These are phyloP conservation scores for Chytriomyces hyalinus DNA, from an alignment of 192 early-diverging fungal species.

Conservation along the genomic window DNA sequence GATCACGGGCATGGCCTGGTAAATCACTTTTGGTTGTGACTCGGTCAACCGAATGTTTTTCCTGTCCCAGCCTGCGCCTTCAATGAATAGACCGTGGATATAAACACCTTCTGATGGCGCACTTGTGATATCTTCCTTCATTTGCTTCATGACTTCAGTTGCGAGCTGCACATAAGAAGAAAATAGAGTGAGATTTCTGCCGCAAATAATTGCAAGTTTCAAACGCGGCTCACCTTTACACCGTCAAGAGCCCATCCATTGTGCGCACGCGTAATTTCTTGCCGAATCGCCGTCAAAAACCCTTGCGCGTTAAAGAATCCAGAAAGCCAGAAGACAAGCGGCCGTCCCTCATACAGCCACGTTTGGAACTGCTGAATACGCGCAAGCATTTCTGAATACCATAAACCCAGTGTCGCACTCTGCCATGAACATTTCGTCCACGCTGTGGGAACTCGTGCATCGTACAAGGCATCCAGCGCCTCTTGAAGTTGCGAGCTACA, in stretches of 20 bases:
- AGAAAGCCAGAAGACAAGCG: slow-evolving; percentile 68
- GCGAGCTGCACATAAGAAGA: slow-evolving; percentile 48
- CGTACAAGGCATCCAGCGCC: slow-evolving; percentile 67
- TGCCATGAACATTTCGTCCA: slow-evolving; percentile 70
- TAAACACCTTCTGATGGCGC: slow-evolving; percentile 67
- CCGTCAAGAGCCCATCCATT: slow-evolving; percentile 68
- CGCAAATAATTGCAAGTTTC: not conserved
- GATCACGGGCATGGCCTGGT: slow-evolving; percentile 66
- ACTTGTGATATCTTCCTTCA: slow-evolving; percentile 71
- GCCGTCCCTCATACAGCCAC: slow-evolving; percentile 68
- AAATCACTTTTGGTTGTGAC: slow-evolving; percentile 67
- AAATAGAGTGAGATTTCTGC: slow-evolving; percentile 4
- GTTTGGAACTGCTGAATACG: slow-evolving; percentile 63
- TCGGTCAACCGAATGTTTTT: slow-evolving; percentile 70
- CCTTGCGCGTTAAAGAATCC: slow-evolving; percentile 74
- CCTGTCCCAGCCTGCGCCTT: slow-evolving; percentile 70
- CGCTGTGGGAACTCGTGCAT: slow-evolving; percentile 61
- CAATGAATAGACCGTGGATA: slow-evolving; percentile 71
- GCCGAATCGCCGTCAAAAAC: slow-evolving; percentile 70
- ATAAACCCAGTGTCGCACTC: slow-evolving; percentile 60
- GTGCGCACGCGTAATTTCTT: slow-evolving; percentile 68
- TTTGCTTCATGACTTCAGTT: slow-evolving; percentile 72
- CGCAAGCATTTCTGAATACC: slow-evolving; percentile 62
- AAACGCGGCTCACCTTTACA: slow-evolving; percentile 52
- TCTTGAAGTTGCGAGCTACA: slow-evolving; percentile 61